Conservation (phyloP, 2,329 filamentous ascomycete species). For the Phialophora chinensis region DNA sequence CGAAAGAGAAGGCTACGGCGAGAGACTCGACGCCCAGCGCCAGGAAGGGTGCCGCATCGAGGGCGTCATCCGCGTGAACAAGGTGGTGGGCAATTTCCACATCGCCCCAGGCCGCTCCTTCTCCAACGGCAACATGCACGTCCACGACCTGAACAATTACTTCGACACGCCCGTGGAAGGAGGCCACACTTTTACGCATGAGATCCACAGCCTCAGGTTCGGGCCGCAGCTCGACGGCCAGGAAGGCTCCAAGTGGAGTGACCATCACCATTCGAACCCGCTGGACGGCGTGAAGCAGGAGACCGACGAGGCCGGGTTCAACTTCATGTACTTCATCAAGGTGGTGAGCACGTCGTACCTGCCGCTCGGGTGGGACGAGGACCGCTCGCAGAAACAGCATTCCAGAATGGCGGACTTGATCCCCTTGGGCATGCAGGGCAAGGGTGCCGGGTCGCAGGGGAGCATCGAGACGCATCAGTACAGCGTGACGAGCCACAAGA, state of each 20-base stretch:
- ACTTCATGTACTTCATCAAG: constrained; percentile 99
- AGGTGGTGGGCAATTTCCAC: constrained; percentile 98
- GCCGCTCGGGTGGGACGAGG: constrained; percentile 83
- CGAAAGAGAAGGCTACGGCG: constrained; percentile 88
- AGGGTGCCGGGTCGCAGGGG: constrained; percentile 69
- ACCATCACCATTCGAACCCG: constrained; percentile 84
- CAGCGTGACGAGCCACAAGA: constrained; percentile 94
- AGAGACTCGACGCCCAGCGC: constrained; percentile 84
- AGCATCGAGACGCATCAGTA: constrained; percentile 98
- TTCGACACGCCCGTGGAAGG: constrained; percentile 72
- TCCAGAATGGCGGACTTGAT: constrained; percentile 57
- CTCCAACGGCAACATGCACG: constrained; percentile 95
- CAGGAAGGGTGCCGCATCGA: constrained; percentile 94
- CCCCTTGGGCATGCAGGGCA: constrained; percentile 72
- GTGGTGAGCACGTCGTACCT: constrained; percentile 96
- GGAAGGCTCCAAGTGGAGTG: constrained; percentile 69
- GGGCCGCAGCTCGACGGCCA: constrained; percentile 78
- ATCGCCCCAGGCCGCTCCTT: constrained; percentile 95
- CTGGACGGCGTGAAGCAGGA: constrained; percentile 79
- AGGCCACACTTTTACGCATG: constrained; percentile 86
- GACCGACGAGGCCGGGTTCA: constrained; percentile 82
- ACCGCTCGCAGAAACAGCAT: constrained; percentile 49
- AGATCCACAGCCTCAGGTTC: constrained; percentile 87
- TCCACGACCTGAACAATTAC: constrained; percentile 97
- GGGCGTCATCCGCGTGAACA: constrained; percentile 91